These are phyloP conservation scores for Croton laevigatus DNA, from an alignment of 441 rosid species.

Conservation along the genomic window DNA sequence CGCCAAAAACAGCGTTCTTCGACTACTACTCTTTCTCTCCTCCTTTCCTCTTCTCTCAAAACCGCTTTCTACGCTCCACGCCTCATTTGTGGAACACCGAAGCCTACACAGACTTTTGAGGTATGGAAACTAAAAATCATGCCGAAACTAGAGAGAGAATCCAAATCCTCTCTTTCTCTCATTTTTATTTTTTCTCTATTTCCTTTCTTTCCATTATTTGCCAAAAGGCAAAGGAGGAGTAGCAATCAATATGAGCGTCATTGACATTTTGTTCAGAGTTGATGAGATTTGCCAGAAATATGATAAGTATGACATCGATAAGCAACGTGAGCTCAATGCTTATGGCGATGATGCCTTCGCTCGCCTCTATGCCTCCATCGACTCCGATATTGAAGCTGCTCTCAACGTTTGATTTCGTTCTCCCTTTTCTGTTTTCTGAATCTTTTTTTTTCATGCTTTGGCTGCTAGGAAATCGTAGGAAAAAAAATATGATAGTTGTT, in stretches of 20 bases:
- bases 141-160: constrained; percentile 18
- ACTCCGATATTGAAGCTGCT: constrained; percentile 67
- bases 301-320: constrained; percentile 81
- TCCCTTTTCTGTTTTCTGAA: background rate
- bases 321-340: constrained; percentile 64
- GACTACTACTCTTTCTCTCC: background rate
- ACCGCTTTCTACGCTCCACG: constrained; percentile 29
- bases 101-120: background rate
- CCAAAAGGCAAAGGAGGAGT: background rate
- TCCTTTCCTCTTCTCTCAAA: background rate
- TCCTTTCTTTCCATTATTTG: background rate
- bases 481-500: background rate
- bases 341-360: constrained; percentile 89
- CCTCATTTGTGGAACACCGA: constrained; percentile 19
- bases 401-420: constrained; percentile 39
- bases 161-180: constrained; percentile 1
- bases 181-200: background rate
- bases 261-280: constrained; percentile 80
- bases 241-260: constrained; percentile 58
- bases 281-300: constrained; percentile 90
- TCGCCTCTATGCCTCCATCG: constrained; percentile 60
- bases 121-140: background rate
- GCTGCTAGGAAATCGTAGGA: background rate
- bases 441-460: background rate
- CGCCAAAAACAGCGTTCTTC: background rate